phyloP scores from a whole-genome alignment of 2,329 filamentous ascomycete genomes.

The Neopestalotiopsis rosae region DNA sequence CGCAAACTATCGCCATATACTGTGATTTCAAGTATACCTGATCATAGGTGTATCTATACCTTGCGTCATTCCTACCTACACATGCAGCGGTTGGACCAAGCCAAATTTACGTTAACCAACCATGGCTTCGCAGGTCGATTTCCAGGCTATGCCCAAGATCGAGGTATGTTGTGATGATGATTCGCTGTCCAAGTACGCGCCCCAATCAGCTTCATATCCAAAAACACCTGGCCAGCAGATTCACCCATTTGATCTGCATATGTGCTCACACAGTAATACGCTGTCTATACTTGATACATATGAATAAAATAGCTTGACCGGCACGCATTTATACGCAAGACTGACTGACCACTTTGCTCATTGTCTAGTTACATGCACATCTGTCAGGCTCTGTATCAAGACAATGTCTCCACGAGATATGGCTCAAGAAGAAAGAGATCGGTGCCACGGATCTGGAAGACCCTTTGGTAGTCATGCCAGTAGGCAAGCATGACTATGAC shows the following conservation, averaged over 20 bases:
- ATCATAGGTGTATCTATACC: not conserved
- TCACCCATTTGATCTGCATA: too few relatives aligned
- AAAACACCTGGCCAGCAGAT: not conserved
- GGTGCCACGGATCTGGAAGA: constrained; percentile 65
- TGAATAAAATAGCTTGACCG: not conserved
- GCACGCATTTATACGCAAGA: not conserved
- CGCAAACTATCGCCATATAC: not conserved
- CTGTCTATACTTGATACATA: too few relatives aligned
- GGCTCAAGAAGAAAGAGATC: constrained; percentile 63
- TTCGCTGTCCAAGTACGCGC: not conserved
- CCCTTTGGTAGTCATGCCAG: constrained; percentile 71
- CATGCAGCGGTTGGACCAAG: not conserved
- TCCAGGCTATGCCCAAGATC: constrained; percentile 57
- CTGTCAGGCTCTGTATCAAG: constrained; percentile 80
- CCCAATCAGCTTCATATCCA: not conserved
- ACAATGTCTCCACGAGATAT: constrained; percentile 75
- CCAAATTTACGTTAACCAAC: not conserved
- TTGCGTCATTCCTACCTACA: constrained; percentile 1
- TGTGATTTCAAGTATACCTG: not conserved
- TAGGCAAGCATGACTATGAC: constrained; percentile 74
- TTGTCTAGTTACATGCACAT: constrained; percentile 74
- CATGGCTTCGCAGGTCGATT: constrained; percentile 42
- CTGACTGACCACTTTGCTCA: constrained; percentile 18
- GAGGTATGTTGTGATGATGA: constrained; percentile 46
- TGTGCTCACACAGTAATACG: too few relatives aligned